A percentile compares a stretch with the other conserved stretches of the same genome.
phyloP scores from a whole-genome alignment of 83 land plant species.

The Larix sibirica region DNA sequence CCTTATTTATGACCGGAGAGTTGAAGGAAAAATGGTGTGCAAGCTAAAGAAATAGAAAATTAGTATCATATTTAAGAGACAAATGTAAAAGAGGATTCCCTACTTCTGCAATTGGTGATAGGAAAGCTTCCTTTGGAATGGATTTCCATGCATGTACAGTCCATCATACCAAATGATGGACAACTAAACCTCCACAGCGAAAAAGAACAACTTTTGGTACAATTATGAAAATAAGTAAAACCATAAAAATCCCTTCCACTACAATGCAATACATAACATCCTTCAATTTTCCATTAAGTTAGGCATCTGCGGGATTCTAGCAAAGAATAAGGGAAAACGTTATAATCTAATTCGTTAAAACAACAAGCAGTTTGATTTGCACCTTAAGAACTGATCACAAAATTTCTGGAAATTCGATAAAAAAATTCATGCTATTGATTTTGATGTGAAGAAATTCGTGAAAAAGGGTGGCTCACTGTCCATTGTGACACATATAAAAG shows the following conservation, averaged over 20 bases:
- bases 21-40: not conserved
- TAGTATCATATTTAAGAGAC: not conserved
- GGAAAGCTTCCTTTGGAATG: slow-evolving; percentile 79
- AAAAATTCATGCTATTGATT: slow-evolving; percentile 53
- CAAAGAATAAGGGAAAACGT: not conserved
- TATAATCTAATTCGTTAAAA: not conserved
- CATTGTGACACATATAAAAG: slow-evolving; percentile 57
- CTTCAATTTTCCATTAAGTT: not conserved
- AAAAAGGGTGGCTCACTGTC: slow-evolving; percentile 92
- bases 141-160: slow-evolving; percentile 78
- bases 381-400: not conserved
- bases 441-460: slow-evolving; percentile 78
- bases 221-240: not conserved
- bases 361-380: not conserved
- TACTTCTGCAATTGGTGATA: slow-evolving; percentile 56
- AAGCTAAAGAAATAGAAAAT: not conserved
- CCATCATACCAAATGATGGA: not conserved
- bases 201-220: not conserved
- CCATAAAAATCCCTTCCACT: not conserved
- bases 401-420: not conserved
- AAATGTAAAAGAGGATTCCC: slow-evolving; percentile 18
- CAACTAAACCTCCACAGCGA: not conserved
- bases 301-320: not conserved
- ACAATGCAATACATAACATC: not conserved
- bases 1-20: not conserved